Base-by-base conservation (phyloP, 1,139 yeast species). In the Lodderomyces theae region DNA sequence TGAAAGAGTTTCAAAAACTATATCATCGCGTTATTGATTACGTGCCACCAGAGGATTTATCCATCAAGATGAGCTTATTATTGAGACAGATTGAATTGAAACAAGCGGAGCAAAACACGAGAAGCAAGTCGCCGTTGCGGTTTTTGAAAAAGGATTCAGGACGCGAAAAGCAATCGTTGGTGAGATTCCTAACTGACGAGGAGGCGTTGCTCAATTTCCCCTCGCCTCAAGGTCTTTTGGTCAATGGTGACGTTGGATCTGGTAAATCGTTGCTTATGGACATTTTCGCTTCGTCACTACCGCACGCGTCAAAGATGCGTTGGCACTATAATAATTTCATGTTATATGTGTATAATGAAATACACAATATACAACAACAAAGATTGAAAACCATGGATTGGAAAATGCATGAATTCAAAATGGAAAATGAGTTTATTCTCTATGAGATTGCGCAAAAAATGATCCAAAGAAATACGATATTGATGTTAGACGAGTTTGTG, bases 231-330 rank as follows among this genome's bases (percentile, higher is more conserved):
- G 89, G 90, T 0, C 59, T 83, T 4, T 54, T 83, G 37, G 60
- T 83, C 5, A 81, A 82, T 53, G 90, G 90, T 2, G 88, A 80
- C 47, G 89, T 83, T 3, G 89, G 89, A 0, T 80, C 86, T 53
- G 90, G 90, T 2, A 83, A 83, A 52, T 79, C 87, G 1, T 78
- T 83, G 83, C 57, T 83, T 38, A 77, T 82, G 79, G 89, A 82
- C 51, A 74, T 83, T 17, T 82, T 83, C 63, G 88, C 88, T 1
- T 67, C 70, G 34, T 71, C 83, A 1, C 61, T 83, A 28, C 90
- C 89, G 0, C 79, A 80, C 48, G 64, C 68, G 18, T 74, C 82
- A 2, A 84, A 84, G 53, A 74, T 78, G 65, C 65, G 90, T 44
- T 80, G 87, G 81, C 90, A 83, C 53, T 83, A 79, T 53, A 78